Conservation (phyloP, 2,329 filamentous ascomycete genomes). For the Calycina herbarum region DNA sequence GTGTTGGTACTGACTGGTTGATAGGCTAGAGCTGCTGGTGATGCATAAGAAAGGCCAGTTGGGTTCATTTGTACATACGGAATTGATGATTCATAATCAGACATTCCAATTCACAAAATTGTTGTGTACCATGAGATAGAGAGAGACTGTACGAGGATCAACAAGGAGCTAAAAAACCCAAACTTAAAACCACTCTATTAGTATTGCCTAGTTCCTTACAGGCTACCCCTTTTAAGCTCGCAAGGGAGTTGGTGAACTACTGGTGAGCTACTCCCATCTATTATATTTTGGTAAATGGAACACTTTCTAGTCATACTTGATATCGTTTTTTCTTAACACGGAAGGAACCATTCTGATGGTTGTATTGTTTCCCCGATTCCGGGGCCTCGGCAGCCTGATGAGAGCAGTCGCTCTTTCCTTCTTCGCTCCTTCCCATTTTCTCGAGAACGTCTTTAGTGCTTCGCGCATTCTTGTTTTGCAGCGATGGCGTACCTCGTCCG, state of each 20-base stretch:
- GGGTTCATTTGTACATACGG: slow-evolving; percentile 38
- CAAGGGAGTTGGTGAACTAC: no score
- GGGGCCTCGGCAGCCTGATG: background rate
- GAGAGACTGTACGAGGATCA: background rate
- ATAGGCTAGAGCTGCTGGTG: slow-evolving; percentile 56
- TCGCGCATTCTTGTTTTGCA: background rate
- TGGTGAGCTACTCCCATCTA: no score
- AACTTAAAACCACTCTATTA: background rate
- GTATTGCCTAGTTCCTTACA: no score
- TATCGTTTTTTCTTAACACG: no score
- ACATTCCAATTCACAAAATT: slow-evolving; percentile 3
- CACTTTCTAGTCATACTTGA: no score
- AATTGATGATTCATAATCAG: slow-evolving; percentile 10
- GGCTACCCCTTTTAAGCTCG: no score
- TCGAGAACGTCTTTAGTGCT: background rate
- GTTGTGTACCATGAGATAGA: background rate
- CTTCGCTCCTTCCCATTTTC: background rate
- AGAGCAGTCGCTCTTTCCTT: background rate
- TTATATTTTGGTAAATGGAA: no score
- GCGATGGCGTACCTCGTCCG: background rate
- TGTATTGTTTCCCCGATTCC: background rate
- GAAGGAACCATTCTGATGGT: no score
- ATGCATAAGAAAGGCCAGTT: slow-evolving; percentile 39
- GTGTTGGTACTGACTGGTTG: background rate
- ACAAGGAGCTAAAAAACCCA: background rate